Conservation (phyloP, 2,329 filamentous ascomycete genomes). For the Colletotrichum karsti region DNA sequence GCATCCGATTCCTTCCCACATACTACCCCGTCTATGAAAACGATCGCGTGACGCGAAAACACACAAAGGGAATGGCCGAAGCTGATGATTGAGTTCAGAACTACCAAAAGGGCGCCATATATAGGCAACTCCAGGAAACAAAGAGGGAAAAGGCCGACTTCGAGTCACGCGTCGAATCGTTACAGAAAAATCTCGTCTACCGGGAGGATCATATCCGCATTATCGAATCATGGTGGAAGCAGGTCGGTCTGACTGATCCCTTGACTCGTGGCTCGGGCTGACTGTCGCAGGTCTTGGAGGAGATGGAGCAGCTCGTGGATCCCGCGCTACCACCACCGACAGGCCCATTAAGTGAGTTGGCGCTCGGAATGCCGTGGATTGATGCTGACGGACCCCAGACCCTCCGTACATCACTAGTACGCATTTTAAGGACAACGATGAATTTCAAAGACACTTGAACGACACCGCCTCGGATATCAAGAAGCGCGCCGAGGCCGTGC, state of each 20-base stretch:
- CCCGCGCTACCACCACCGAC: constrained; percentile 50
- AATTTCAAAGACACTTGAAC: constrained; percentile 85
- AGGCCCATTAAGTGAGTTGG: constrained; percentile 22
- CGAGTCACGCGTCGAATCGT: constrained; percentile 82
- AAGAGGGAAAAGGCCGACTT: constrained; percentile 87
- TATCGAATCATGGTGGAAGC: constrained; percentile 92
- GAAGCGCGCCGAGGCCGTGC: constrained; percentile 75
- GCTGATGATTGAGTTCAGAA: constrained; percentile 30
- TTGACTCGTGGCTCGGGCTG: constrained; percentile 31
- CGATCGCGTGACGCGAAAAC: constrained; percentile 21
- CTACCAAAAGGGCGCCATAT: constrained; percentile 95
- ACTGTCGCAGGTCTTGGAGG: constrained; percentile 65
- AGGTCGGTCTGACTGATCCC: constrained; percentile 65
- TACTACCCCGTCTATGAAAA: not conserved
- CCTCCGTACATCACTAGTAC: constrained; percentile 65
- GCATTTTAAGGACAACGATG: constrained; percentile 68
- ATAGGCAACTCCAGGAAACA: constrained; percentile 97
- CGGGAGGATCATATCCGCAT: constrained; percentile 94
- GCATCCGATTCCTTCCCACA: constrained; percentile 17
- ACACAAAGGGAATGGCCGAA: constrained; percentile 20
- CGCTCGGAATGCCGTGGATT: not conserved
- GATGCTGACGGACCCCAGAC: constrained; percentile 49
- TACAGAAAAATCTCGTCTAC: constrained; percentile 79
- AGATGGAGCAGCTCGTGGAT: constrained; percentile 68
- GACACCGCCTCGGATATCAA: constrained; percentile 81